Conservation (phyloP, 2,329 filamentous ascomycete species). For the Cryoendolithus antarcticus region DNA sequence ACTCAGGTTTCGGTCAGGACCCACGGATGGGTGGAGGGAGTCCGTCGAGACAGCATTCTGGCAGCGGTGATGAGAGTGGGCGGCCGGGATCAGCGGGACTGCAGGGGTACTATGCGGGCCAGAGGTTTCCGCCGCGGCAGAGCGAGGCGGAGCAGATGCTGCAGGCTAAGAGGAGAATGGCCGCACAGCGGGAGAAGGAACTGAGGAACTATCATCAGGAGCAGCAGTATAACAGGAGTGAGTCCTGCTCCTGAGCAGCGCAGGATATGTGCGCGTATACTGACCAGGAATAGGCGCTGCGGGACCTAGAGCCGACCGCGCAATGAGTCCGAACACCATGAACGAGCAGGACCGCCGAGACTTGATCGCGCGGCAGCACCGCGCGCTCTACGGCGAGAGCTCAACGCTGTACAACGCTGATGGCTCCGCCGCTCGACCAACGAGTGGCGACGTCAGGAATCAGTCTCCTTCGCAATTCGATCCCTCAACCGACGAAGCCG, state of each 20-base stretch:
- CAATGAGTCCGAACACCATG: slow-evolving; percentile 73
- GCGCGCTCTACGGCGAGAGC: slow-evolving; percentile 74
- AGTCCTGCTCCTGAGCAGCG: too few relatives aligned
- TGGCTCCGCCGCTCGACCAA: slow-evolving; percentile 51
- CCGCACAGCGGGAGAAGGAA: slow-evolving; percentile 96
- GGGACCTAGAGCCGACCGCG: slow-evolving; percentile 71
- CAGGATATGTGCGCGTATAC: too few relatives aligned
- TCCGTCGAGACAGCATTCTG: slow-evolving; percentile 66
- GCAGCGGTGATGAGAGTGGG: slow-evolving; percentile 61
- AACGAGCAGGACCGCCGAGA: slow-evolving; percentile 94
- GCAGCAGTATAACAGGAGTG: slow-evolving; percentile 99
- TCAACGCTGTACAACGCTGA: slow-evolving; percentile 59
- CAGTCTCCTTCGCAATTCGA: slow-evolving; percentile 74
- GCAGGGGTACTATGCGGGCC: slow-evolving; percentile 87
- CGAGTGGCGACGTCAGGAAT: slow-evolving; percentile 56
- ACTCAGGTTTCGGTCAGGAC: slow-evolving; percentile 20
- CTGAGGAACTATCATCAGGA: slow-evolving; percentile 99
- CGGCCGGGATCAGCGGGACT: slow-evolving; percentile 65
- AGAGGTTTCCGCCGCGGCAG: slow-evolving; percentile 78
- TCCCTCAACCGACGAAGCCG: slow-evolving; percentile 40
- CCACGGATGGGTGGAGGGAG: slow-evolving; percentile 25
- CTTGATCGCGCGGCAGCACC: slow-evolving; percentile 89
- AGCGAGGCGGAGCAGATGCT: slow-evolving; percentile 97
- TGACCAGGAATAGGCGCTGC: slow-evolving; percentile 44
- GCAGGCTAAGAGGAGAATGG: slow-evolving; percentile 98